Conservation (phyloP, 345 rosid genomes). For the Syzygium aqueum region DNA sequence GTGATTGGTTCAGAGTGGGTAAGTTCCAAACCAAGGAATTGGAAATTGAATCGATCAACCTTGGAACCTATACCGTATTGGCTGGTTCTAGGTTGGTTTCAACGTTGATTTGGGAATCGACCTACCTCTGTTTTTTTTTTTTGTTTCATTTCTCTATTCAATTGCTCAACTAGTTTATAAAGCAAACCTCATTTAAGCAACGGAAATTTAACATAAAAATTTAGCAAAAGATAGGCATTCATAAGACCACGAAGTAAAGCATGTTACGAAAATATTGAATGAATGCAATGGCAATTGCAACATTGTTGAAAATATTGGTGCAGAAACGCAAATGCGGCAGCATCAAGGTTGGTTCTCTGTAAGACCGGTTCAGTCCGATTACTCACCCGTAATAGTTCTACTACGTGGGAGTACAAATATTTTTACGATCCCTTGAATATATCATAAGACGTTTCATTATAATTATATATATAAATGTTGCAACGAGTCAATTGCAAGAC, state of each 20-base stretch:
- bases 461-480: background rate
- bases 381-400: background rate
- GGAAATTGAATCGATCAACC: background rate
- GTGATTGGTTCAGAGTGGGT: fast-evolving
- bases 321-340: background rate
- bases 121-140: background rate
- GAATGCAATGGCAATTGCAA: background rate
- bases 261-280: background rate
- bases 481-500: background rate
- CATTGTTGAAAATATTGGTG: background rate
- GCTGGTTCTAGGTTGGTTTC: fast-evolving
- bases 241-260: background rate
- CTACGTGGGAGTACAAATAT: background rate
- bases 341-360: background rate
- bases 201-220: background rate
- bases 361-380: no score
- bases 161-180: background rate
- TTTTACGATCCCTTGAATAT: background rate
- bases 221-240: background rate
- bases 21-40: background rate
- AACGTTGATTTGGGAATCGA: background rate
- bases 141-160: background rate
- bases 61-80: background rate
- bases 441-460: background rate
- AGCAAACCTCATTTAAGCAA: background rate